These are phyloP conservation scores for Ophiosphaerella herpotricha DNA, from an alignment of 2,329 filamentous ascomycete genomes.

Conservation along the genomic window DNA sequence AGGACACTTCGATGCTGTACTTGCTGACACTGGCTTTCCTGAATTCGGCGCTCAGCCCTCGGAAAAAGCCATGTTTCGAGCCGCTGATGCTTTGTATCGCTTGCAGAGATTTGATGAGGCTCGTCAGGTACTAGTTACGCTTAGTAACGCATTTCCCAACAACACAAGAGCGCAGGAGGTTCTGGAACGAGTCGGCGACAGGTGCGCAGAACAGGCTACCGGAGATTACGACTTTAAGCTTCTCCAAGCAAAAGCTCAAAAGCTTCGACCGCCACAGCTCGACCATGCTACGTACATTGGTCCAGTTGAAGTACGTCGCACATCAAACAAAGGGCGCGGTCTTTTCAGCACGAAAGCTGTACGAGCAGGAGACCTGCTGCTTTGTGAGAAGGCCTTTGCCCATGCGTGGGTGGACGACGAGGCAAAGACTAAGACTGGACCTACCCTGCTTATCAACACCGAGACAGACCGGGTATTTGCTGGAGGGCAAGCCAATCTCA, in stretches of 20 bases:
- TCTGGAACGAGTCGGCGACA: conserved; percentile 15
- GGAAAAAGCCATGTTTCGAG: conserved; percentile 53
- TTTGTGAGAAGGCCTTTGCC: conserved; percentile 61
- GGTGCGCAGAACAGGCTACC: conserved; percentile 41
- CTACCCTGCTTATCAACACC: conserved; percentile 47
- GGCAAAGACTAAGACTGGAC: conserved; percentile 6
- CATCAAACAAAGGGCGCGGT: conserved; percentile 51
- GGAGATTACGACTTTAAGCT: conserved; percentile 44
- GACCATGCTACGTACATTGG: conserved; percentile 55
- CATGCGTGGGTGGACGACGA: conserved; percentile 42
- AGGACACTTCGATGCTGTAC: conserved; percentile 41
- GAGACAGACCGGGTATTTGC: conserved; percentile 36
- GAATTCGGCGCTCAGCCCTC: conserved; percentile 8
- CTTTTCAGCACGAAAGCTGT: conserved; percentile 57
- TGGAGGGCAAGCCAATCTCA: conserved; percentile 50
- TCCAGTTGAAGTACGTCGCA: conserved; percentile 48
- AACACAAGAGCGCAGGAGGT: conserved; percentile 34
- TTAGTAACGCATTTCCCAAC: conserved; percentile 36
- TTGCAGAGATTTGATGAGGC: conserved; percentile 46
- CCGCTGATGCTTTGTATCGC: conserved; percentile 51
- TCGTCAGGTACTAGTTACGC: conserved; percentile 36
- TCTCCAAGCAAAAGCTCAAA: conserved; percentile 46
- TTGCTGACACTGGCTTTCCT: conserved; percentile 33
- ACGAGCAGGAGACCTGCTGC: conserved; percentile 23
- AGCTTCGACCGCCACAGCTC: conserved; percentile 46